Evolutionary conservation across 495 filamentous ascomycete genomes (phyloP).

Genomic region (Parathielavia hyrcaniae): DNA sequence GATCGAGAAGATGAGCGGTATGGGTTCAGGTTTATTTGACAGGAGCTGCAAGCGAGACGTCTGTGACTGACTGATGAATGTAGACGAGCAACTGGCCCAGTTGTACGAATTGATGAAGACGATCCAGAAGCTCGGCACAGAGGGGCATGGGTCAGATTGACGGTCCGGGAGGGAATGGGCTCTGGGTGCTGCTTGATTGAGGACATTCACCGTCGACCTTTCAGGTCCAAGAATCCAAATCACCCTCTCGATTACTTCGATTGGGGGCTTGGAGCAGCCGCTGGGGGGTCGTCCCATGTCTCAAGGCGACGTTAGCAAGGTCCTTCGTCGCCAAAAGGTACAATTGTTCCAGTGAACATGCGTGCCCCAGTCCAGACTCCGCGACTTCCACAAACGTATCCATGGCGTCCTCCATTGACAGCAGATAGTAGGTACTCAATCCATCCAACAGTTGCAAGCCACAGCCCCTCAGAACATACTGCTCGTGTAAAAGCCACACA

Average conservation of each 20-base stretch:
- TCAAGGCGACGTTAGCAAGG: no score
- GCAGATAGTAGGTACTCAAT: not conserved
- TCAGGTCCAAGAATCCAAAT: no score
- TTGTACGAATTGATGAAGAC: slow-evolving; percentile 90
- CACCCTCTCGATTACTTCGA: no score
- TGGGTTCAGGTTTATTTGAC: slow-evolving; percentile 27
- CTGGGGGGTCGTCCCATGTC: no score
- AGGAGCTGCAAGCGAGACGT: not conserved
- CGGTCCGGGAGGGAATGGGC: not conserved
- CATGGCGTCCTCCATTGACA: not conserved
- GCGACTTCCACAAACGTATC: no score
- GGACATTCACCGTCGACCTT: no score
- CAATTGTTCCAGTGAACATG: no score
- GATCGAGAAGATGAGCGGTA: slow-evolving; percentile 93
- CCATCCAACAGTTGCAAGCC: not conserved
- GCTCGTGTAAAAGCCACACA: not conserved
- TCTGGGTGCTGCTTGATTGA: not conserved
- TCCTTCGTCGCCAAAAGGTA: no score
- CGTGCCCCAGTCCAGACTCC: no score
- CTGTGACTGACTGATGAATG: not conserved
- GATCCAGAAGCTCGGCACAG: slow-evolving; percentile 56
- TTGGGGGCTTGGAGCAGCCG: no score
- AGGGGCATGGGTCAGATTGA: slow-evolving; percentile 29
- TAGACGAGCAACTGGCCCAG: slow-evolving; percentile 90
- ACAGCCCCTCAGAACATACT: not conserved